Evolutionary conservation across 192 early-diverging fungal species (phyloP), one percentile per base, ranked within the genome.

Genomic region (Haplosporangium gracile): DNA sequence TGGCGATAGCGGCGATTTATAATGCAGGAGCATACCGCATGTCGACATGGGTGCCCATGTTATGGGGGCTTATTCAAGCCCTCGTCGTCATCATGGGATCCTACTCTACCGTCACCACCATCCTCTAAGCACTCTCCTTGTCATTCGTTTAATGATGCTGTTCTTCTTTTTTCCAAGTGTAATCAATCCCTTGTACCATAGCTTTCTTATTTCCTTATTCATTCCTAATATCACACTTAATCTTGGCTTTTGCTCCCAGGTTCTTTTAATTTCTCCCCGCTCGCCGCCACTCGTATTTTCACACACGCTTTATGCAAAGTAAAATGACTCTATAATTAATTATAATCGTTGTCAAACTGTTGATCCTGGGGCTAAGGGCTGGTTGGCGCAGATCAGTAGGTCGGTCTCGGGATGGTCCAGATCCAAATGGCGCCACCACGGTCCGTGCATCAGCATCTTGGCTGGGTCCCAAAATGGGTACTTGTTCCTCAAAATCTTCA

Each of bases 21-120:
- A 91, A 90, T 68, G 88, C 93, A 29, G 94, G 94, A 9, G 85
- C 84, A 34, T 94, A 94, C 86, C 87, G 88, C 42, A 93, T 95
- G 93, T 93, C 93, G n/a, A 92, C 92, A 13, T 95, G 94, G 94
- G 89, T 94, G 36, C 94, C 94, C 20, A 92, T 93, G 70, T 83
- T 94, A 26, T 95, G 94, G 93, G 93, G 90, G 10, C 76, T 95
- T 63, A 91, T 94, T 40, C 93, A 94, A 79, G 89, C 93, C 1
- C 82, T 95, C 24, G 77, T 94, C 24, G 88, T 92, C n/a, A 77
- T 95, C 29, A 90, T 95, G 82, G 89, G 92, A 1, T 88, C 88
- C 36, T 92, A 91, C 70, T 91, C 93, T 2, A 92, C 93, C 9
- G 90, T 93, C 51, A 93, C 93, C 47, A 91, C 91, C 20, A 91